These are phyloP conservation scores for Teratosphaeria epicoccoides DNA, from an alignment of 2,329 filamentous ascomycete genomes.

Conservation along the genomic window DNA sequence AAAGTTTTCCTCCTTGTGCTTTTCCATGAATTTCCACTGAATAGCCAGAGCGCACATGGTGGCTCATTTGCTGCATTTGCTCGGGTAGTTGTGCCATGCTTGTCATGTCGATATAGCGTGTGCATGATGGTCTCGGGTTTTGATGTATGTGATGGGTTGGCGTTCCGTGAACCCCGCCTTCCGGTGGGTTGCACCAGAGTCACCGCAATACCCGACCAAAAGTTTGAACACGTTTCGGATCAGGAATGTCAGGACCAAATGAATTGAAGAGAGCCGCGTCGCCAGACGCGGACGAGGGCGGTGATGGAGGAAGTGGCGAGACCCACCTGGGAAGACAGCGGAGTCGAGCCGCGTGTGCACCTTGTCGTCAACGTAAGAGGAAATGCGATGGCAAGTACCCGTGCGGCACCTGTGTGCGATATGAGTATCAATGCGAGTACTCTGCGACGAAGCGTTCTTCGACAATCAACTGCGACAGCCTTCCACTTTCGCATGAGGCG, in stretches of 20 bases:
- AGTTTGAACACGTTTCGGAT: neutral
- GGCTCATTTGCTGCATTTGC: no score
- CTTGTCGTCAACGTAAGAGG: conserved; percentile 22
- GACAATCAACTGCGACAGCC: conserved; percentile 14
- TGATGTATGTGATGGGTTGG: no score
- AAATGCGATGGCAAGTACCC: conserved; percentile 22
- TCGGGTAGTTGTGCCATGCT: no score
- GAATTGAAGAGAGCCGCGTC: conserved; percentile 16
- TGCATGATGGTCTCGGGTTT: no score
- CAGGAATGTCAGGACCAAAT: conserved; percentile 6
- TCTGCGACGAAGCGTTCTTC: conserved; percentile 21
- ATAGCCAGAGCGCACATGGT: no score
- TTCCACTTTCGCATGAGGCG: conserved; percentile 10
- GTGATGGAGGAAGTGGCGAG: conserved; percentile 3
- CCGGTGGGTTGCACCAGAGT: neutral
- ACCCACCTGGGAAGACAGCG: conserved; percentile 21
- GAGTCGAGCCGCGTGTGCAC: conserved; percentile 25
- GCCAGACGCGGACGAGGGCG: conserved; percentile 10
- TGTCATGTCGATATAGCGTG: no score
- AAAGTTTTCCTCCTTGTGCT: no score
- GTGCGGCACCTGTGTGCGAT: conserved; percentile 25
- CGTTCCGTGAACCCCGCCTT: no score
- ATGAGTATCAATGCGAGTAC: conserved; percentile 28
- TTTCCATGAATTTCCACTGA: no score
- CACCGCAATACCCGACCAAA: neutral